Base-by-base conservation (phyloP, 1,284 basidiomycete species). In the Ceratobasidium sp. region DNA sequence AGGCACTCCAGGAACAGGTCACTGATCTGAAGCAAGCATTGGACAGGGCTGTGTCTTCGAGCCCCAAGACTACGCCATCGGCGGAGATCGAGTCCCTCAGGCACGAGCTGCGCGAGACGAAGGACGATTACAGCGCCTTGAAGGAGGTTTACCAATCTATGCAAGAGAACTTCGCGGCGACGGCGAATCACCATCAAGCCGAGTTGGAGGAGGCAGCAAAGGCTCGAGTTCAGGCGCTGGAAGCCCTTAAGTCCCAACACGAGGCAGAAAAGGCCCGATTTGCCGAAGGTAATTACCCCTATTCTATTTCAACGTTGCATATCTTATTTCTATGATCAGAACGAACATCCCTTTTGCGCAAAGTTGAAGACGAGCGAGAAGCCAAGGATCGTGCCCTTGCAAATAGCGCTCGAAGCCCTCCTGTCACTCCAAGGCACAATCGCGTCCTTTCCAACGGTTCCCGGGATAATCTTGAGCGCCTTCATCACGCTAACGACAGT, bases 401-500 rank as follows among this genome's bases (percentile, higher is more conserved):
- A 33, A 81, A 84, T 7, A 36, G 46, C 68, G 11, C 83, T 25
- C 74, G 79, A 13, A 70, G 72, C n/a, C 69, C 73, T 11, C 81
- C 86, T 4, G 87, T 83, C 77, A 82, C 77, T 70, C 74, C 74
- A 5, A 68, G 72, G 23, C 88, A 87, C 72, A 85, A 85, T 9
- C 77, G 75, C 4, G 75, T 79, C 11, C 78, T 80, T 25, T 79
- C 83, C 44, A 82, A 80, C 9, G 84, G 90, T 9, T 84, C 88
- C 41, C 86, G 85, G 73, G 89, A 91, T 71, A 89, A 91, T 69
- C 78, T 92, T 52, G 85, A 86, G 75, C 84, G 82, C 74, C 77
- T 88, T 76, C 88, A 91, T 73, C 88, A 90, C 75, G 90, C 89
- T 5, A 90, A 91, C 76, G 92, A 90, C 74, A 80, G 88, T 72